Conservation (phyloP, 306 rosid genomes). For the Alnus rubra region DNA sequence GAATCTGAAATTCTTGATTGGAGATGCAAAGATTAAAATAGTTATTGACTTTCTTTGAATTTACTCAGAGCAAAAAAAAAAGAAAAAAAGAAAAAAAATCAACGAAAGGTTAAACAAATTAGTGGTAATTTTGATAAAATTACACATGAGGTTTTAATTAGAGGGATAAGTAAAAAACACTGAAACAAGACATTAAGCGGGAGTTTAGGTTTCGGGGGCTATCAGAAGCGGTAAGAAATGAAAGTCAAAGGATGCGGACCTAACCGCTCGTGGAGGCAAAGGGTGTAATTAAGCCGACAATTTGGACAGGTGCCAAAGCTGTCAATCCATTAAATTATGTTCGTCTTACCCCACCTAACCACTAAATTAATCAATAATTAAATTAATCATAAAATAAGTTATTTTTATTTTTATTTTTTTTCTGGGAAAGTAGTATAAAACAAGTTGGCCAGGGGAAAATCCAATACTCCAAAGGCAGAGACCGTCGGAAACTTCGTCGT, state of each 20-base stretch:
- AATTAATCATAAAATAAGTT: background rate
- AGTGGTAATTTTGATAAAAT: too few species aligned
- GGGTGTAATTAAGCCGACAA: background rate
- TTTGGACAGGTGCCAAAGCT: background rate
- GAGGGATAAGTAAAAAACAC: too few species aligned
- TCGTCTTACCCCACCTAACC: background rate
- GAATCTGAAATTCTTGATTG: too few species aligned
- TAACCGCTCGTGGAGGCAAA: background rate
- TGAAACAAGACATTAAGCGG: too few species aligned
- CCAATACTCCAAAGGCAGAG: background rate
- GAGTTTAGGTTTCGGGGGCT: too few species aligned
- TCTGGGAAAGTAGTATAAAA: background rate
- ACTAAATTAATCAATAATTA: background rate
- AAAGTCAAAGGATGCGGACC: background rate
- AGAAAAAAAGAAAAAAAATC: too few species aligned
- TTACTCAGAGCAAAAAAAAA: too few species aligned
- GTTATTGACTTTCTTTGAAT: too few species aligned
- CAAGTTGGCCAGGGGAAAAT: background rate
- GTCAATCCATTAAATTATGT: background rate
- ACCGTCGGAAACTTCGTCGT: conserved; percentile 35
- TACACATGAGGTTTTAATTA: too few species aligned
- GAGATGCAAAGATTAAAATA: too few species aligned
- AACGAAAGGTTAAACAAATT: too few species aligned
- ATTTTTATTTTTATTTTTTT: background rate
- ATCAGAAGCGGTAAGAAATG: too few species aligned